A percentile compares a stretch with the other conserved stretches of the same genome.
Conservation (phyloP, 176 grass and related monocot species). For the Microstegium vimineum region DNA sequence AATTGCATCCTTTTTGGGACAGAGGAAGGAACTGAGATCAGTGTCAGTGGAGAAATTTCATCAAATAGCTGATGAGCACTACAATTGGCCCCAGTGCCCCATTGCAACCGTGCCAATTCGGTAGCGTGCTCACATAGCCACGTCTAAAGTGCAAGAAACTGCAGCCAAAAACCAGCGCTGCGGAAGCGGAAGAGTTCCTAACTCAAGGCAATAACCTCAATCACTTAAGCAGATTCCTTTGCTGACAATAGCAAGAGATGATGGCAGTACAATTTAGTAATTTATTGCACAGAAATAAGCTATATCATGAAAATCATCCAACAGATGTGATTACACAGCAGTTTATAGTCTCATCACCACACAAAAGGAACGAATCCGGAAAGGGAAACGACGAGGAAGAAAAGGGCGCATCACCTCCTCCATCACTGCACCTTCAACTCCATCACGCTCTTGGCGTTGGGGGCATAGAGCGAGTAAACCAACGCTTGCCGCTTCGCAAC, state of each 20-base stretch:
- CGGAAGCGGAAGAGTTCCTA: neutral
- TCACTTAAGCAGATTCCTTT: neutral
- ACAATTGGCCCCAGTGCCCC: too few species aligned
- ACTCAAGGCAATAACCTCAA: neutral
- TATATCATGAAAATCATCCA: constrained; percentile 13
- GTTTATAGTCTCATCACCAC: neutral
- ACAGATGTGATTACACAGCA: neutral
- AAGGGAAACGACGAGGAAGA: neutral
- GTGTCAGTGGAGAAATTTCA: neutral
- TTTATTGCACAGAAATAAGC: constrained; percentile 33
- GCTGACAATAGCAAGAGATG: neutral
- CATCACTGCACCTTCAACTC: constrained; percentile 53
- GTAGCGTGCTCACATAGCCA: neutral
- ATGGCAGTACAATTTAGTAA: neutral
- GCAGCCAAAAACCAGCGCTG: neutral
- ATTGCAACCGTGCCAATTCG: neutral
- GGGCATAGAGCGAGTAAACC: constrained; percentile 81
- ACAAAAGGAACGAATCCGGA: neutral
- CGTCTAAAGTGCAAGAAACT: neutral
- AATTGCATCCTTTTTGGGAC: neutral
- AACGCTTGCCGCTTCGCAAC: constrained; percentile 63
- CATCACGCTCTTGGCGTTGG: constrained; percentile 77
- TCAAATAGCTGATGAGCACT: neutral
- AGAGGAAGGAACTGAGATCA: neutral
- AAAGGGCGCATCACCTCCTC: constrained; percentile 5